Percentiles rank a stretch among this genome's conserved stretches.
These are phyloP conservation scores for Wickerhamiella galacta DNA, from an alignment of 805 yeast genomes.

Conservation along the genomic window DNA sequence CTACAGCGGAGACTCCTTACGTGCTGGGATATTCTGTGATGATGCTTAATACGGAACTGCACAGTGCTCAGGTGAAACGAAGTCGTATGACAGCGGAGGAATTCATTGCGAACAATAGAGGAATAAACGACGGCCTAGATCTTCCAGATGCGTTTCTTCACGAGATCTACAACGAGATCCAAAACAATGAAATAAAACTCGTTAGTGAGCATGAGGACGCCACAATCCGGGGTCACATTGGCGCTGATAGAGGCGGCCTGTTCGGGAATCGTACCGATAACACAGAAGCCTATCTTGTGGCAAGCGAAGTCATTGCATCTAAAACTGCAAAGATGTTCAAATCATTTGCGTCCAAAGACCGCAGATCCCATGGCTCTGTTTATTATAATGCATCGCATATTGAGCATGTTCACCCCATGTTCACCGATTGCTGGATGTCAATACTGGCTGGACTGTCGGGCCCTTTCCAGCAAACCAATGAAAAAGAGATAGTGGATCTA, in stretches of 20 bases:
- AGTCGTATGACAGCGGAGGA: conserved; percentile 75
- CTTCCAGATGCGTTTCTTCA: conserved; percentile 58
- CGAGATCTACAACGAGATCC: conserved; percentile 62
- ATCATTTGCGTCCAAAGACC: conserved; percentile 24
- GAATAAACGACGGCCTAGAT: conserved; percentile 82
- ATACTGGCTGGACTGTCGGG: conserved; percentile 86
- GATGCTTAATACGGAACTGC: conserved; percentile 87
- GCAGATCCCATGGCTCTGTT: conserved; percentile 32
- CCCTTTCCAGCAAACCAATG: conserved; percentile 79
- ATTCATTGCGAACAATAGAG: conserved; percentile 71
- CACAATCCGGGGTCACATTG: conserved; percentile 46
- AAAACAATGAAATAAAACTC: conserved; percentile 68
- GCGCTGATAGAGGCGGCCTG: conserved; percentile 21
- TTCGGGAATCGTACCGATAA: conserved; percentile 46
- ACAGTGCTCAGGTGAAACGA: conserved; percentile 68
- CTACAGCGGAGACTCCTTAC: conserved; percentile 89
- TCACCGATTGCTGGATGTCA: conserved; percentile 95
- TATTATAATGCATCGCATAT: conserved; percentile 74
- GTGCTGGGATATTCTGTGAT: conserved; percentile 83
- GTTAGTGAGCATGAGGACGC: conserved; percentile 92
- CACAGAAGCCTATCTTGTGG: conserved; percentile 62
- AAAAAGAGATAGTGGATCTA: conserved; percentile 35
- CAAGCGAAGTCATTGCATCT: conserved; percentile 77
- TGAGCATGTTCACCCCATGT: conserved; percentile 83
- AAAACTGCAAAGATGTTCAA: conserved; percentile 77